Percentiles rank a stretch among this genome's conserved stretches.
Conservation (phyloP, 495 filamentous ascomycete genomes). For the Durotheca rogersii region DNA sequence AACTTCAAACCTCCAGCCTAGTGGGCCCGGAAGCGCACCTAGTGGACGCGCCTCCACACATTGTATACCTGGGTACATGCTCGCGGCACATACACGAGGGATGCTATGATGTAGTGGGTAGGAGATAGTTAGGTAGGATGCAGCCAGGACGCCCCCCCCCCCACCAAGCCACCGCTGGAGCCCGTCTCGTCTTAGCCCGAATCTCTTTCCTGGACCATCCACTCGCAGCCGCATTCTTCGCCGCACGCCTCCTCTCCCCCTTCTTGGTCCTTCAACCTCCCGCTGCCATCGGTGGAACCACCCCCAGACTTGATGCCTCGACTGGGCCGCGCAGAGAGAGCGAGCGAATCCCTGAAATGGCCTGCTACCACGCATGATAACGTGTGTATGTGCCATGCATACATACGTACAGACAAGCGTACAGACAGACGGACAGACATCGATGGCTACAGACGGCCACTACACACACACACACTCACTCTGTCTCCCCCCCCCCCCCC, state of each 20-base stretch:
- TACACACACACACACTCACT: not conserved
- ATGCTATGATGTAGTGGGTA: no score
- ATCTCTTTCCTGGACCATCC: constrained; percentile 24
- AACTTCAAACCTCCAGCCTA: no score
- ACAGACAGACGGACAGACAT: not conserved
- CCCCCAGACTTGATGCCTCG: not conserved
- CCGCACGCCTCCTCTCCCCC: constrained; percentile 34
- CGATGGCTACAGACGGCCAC: not conserved
- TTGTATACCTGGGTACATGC: no score
- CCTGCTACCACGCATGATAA: no score
- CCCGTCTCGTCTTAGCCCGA: constrained; percentile 15
- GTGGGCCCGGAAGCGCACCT: no score
- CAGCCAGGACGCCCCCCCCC: no score
- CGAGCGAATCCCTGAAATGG: no score
- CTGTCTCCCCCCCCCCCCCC: not conserved
- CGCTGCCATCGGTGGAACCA: not conserved
- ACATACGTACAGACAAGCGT: not conserved
- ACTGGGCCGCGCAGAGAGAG: not conserved
- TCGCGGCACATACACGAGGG: no score
- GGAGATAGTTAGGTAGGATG: no score
- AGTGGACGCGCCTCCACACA: no score
- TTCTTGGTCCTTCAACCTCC: constrained; percentile 28
- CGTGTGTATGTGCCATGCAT: no score
- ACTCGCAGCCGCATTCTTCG: constrained; percentile 34
- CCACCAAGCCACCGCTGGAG: no score